Conservation (phyloP, 2,329 filamentous ascomycete genomes). For the Piedraia hortae region DNA sequence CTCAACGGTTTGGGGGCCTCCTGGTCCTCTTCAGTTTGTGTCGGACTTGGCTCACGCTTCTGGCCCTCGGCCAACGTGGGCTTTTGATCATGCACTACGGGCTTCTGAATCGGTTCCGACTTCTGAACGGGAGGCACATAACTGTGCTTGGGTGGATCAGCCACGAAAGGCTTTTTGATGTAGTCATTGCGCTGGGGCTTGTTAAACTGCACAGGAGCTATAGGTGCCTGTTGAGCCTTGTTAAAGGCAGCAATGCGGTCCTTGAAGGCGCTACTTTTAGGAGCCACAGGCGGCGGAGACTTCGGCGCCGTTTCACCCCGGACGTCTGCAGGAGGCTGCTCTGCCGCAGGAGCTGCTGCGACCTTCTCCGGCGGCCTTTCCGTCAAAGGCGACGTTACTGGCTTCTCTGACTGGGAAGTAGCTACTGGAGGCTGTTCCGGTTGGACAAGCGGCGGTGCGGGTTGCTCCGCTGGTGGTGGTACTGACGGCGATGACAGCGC, state of each 20-base stretch:
- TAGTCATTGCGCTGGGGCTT: conserved; percentile 36
- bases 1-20: conserved; percentile 78
- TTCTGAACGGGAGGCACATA: conserved; percentile 58
- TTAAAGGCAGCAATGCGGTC: conserved; percentile 97
- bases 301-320: too few relatives aligned
- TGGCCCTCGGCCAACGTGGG: conserved; percentile 34
- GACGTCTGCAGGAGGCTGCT: conserved; percentile 18
- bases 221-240: conserved; percentile 55
- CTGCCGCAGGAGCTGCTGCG: conserved; percentile 13
- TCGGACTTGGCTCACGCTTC: conserved; percentile 26
- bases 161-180: conserved; percentile 91
- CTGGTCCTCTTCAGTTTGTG: conserved; percentile 27
- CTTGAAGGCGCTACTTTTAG: conserved; percentile 63
- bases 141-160: conserved; percentile 72
- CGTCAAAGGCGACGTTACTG: conserved; percentile 6
- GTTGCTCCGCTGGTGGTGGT: conserved; percentile 7
- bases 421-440: conserved; percentile 6
- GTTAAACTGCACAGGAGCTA: conserved; percentile 69
- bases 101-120: conserved; percentile 34
- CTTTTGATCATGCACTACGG: conserved; percentile 74
- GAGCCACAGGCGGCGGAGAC: conserved; percentile 36
- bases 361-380: conserved; percentile 9
- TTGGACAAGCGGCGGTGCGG: conserved; percentile 4
- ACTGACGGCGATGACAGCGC: conserved; percentile 5
- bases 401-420: conserved; percentile 4